Conservation (phyloP, 139 green algal species). For the Pseudopediastrum boryanum region DNA sequence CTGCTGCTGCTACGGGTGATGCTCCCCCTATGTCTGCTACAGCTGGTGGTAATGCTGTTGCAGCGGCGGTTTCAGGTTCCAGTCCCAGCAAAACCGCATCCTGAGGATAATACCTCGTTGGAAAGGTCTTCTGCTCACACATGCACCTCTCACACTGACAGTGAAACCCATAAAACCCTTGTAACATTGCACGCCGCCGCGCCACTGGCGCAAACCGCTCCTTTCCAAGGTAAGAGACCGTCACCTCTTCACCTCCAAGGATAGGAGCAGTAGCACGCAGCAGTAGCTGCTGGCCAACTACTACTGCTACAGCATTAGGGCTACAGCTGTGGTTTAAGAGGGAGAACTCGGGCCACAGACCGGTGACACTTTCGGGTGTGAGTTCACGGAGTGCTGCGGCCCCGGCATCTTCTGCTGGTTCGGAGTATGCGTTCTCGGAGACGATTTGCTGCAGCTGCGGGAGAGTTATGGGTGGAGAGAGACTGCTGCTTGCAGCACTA, state of each 20-base stretch:
- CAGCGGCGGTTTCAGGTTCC: neutral
- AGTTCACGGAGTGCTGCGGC: slow-evolving; percentile 20
- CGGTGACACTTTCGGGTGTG: slow-evolving; percentile 5
- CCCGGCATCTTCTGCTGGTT: slow-evolving; percentile 9
- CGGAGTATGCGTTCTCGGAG: slow-evolving; percentile 13
- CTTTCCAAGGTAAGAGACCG: slow-evolving; percentile 24
- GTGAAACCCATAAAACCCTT: slow-evolving; percentile 28
- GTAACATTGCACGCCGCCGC: slow-evolving; percentile 5
- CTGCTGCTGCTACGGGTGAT: slow-evolving; percentile 14
- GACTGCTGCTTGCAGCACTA: too few species aligned
- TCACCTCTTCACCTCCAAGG: slow-evolving; percentile 28
- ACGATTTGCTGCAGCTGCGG: slow-evolving; percentile 15
- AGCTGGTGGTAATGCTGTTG: slow-evolving; percentile 4
- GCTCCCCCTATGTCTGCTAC: neutral
- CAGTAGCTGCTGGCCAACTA: slow-evolving; percentile 14
- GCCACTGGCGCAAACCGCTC: slow-evolving; percentile 13
- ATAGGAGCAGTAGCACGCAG: slow-evolving; percentile 14
- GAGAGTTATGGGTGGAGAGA: neutral
- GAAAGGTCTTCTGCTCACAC: slow-evolving; percentile 32
- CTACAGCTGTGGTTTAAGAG: slow-evolving; percentile 59
- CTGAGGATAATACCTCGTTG: slow-evolving; percentile 20
- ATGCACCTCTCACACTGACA: slow-evolving; percentile 34
- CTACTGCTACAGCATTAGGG: slow-evolving; percentile 33
- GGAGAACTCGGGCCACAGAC: slow-evolving; percentile 33
- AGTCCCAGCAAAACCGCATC: slow-evolving; percentile 18